These are phyloP conservation scores for Rubia tinctorum DNA, from an alignment of 305 asterid species.

Conservation along the genomic window DNA sequence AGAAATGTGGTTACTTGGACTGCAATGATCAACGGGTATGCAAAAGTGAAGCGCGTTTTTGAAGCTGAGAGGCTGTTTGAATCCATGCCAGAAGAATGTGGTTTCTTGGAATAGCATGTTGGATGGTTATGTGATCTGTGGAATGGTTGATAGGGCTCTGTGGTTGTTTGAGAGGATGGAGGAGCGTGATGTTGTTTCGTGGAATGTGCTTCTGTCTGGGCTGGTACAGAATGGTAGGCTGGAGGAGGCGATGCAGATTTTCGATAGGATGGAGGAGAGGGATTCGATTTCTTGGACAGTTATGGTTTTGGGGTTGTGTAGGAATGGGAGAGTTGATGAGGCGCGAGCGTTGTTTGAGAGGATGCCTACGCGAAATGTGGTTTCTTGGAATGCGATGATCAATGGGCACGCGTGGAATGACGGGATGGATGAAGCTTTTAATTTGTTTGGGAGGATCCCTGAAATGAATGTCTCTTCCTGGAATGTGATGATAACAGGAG, in stretches of 20 bases:
- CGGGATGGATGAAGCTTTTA: slow-evolving; percentile 15
- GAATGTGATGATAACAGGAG: slow-evolving; percentile 29
- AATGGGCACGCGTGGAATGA: slow-evolving; percentile 22
- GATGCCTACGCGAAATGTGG: slow-evolving; percentile 12
- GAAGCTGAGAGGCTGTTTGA: slow-evolving; percentile 58
- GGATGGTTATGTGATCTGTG: slow-evolving; percentile 14
- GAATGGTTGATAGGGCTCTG: slow-evolving; percentile 7
- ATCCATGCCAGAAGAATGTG: slow-evolving; percentile 58
- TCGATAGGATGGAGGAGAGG: slow-evolving; percentile 19
- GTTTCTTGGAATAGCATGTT: slow-evolving; percentile 59
- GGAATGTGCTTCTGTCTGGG: slow-evolving; percentile 21
- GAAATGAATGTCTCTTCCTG: slow-evolving; percentile 24
- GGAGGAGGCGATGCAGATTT: slow-evolving; percentile 13
- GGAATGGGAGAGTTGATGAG: slow-evolving; percentile 14
- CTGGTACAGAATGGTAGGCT: slow-evolving; percentile 10
- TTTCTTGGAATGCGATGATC: slow-evolving; percentile 30
- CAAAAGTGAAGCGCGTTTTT: slow-evolving; percentile 25
- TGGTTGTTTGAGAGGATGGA: slow-evolving; percentile 24
- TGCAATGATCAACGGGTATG: slow-evolving; percentile 54
- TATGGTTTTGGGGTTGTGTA: slow-evolving; percentile 23
- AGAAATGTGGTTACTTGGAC: slow-evolving; percentile 68
- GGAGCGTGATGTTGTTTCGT: slow-evolving; percentile 26
- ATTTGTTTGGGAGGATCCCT: slow-evolving; percentile 24
- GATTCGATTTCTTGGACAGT: slow-evolving; percentile 25
- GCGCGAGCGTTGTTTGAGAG: slow-evolving; percentile 20